These are phyloP conservation scores for Boletus smithii DNA, from an alignment of 1,284 basidiomycete species.

Conservation along the genomic window DNA sequence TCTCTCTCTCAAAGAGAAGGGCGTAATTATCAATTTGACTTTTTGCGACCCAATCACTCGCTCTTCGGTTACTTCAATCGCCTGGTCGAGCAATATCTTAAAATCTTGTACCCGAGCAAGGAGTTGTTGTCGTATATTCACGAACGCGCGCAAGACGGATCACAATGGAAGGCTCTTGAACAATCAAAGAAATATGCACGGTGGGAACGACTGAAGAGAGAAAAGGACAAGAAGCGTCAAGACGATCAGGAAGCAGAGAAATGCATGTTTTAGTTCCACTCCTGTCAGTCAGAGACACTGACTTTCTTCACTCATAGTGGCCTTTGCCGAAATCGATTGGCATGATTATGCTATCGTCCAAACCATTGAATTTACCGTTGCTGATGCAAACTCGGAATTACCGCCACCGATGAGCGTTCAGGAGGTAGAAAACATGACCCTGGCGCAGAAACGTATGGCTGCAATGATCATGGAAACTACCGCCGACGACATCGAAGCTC, in stretches of 20 bases:
- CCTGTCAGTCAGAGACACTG: constrained; percentile 9
- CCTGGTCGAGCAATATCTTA: constrained; percentile 94
- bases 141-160: constrained; percentile 55
- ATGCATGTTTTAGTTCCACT: constrained; percentile 46
- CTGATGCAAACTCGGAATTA: constrained; percentile 87
- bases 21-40: constrained; percentile 97
- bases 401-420: constrained; percentile 94
- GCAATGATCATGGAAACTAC: constrained; percentile 97
- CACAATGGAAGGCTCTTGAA: constrained; percentile 77
- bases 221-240: constrained; percentile 82
- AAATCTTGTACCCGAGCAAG: constrained; percentile 81
- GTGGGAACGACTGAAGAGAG: constrained; percentile 83
- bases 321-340: constrained; percentile 98
- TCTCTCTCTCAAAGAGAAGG: constrained; percentile 86
- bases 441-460: constrained; percentile 97
- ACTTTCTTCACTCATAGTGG: constrained; percentile 47
- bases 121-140: constrained; percentile 72
- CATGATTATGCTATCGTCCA: constrained; percentile 99
- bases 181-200: constrained; percentile 77
- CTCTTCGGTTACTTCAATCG: constrained; percentile 97
- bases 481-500: constrained; percentile 78
- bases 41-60: constrained; percentile 92
- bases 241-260: constrained; percentile 89
- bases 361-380: constrained; percentile 96
- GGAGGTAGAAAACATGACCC: constrained; percentile 93